Evolutionary conservation across 805 yeast species (phyloP), one percentile per base, ranked within the genome.

Genomic region (Schwanniomyces vanrijiae): DNA sequence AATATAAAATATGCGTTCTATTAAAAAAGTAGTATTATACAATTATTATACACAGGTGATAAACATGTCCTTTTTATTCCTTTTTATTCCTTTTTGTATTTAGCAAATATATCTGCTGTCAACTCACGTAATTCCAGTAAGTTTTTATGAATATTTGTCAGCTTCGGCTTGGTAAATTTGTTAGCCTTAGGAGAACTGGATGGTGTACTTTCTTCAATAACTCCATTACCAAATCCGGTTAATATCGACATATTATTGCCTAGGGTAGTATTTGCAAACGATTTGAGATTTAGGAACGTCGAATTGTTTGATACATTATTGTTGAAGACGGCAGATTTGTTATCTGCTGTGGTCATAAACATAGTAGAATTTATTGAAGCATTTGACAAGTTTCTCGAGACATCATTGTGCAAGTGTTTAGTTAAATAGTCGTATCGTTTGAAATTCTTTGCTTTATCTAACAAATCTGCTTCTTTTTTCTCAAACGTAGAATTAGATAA

Each of bases 141-240:
- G 46, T 55, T 59, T 11, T 50, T n/a, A 37, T 59, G 52, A 16
- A 37, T 35, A 33, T 44, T 43, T 26, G 43, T 20, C 18, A 37
- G 24, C 8, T 22, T 26, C 14, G 48, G 46, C 25, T 37, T 31
- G n/a, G 48, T 25, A 46, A 44, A 42, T 14, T 43, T 47, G 20
- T 56, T 55, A 13, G 47, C 43, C 26, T 52, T 54, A 3, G 69
- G 72, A 2, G 73, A 62, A 8, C 55, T 59, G 33, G 55, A 54
- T 4, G 75, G 75, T 0, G 74, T 66, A 45, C 75, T 69, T 44
- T 67, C 74, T 45, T 66, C 74, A 1, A 68, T 49, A 2, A 70
- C 62, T 4, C 73, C 75, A 37, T 58, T 60, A 5, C 70, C 74
- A 51, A 67, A 62, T 8, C 68, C 68, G 10, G 65, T 58, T 35